Evolutionary conservation across 257 asterid genomes (phyloP), one percentile per base, ranked within the genome.

Genomic region (Leonotis leonurus): DNA sequence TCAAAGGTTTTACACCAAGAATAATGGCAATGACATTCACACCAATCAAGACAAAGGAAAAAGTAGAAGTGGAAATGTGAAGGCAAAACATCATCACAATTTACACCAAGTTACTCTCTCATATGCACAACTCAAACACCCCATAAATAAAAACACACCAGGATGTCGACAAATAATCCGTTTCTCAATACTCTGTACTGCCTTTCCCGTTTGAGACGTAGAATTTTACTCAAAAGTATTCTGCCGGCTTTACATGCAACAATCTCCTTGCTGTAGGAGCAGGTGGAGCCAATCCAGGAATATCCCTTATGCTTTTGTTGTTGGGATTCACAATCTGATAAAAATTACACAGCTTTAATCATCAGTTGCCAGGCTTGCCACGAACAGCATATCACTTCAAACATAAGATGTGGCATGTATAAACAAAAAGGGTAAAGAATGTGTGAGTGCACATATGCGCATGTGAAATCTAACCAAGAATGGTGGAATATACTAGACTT

Each of bases 281-380:
- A 8, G 99, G 99, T 44, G 99, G 99, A 21, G 97, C 99, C 64
- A 92, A 71, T 67, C 99, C 99, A 5, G 99, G 99, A 60, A 92
- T 85, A 60, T 89, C 97, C 72, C 96, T 74, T 70, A 89, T 85
- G 77, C 72, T 75, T 77, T 76, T 85, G 80, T 89, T 92, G 84
- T 75, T 77, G 32, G 99, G 98, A 74, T 92, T 73, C 78, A 88
- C 98, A 36, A 90, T 70, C 96, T 90, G 67, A 57, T 13, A 36
- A 57, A 10, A 60, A n/a, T 64, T 16, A 56, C 67, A 65, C 53
- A 35, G 14, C 62, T 56, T 55, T 50, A 21, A 64, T 66, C 59
- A 70, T 72, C 66, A 65, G 59, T 40, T 60, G 27, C 12, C 46
- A 27, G n/a, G 8, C 24, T 44, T 13, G 12, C 17, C 49, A 32